These are phyloP conservation scores for Parmelia sp. DNA, from an alignment of 495 filamentous ascomycete species.

Conservation along the genomic window DNA sequence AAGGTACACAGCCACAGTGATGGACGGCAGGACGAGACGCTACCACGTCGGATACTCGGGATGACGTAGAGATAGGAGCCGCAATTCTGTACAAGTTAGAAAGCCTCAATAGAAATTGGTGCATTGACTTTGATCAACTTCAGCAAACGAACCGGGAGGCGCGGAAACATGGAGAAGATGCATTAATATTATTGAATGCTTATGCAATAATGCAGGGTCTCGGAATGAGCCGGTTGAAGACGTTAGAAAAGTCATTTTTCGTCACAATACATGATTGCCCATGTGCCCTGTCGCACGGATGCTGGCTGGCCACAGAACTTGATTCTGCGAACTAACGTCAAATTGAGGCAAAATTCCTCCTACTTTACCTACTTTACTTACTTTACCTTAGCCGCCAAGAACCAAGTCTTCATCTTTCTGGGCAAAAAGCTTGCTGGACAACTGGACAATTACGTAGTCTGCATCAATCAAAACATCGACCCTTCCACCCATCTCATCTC, in stretches of 20 bases:
- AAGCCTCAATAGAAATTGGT: too few relatives aligned
- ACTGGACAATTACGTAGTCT: background rate
- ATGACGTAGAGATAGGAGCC: background rate
- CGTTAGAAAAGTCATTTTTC: background rate
- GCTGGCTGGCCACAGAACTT: too few relatives aligned
- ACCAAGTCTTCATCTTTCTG: background rate
- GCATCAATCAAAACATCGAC: background rate
- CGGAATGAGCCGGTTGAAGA: background rate
- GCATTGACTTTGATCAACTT: too few relatives aligned
- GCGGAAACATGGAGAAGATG: too few relatives aligned
- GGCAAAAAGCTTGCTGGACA: background rate
- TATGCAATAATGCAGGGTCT: background rate
- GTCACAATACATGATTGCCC: background rate
- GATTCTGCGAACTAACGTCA: too few relatives aligned
- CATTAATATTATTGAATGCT: too few relatives aligned
- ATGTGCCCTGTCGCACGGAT: background rate
- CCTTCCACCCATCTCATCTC: background rate
- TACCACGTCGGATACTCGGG: background rate
- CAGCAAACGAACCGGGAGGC: too few relatives aligned
- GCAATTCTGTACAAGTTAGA: background rate
- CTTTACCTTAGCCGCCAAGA: too few relatives aligned
- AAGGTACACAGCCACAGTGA: background rate
- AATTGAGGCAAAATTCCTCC: too few relatives aligned
- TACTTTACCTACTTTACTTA: too few relatives aligned
- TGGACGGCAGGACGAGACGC: background rate